These are phyloP conservation scores for Aspergillus pseudonomiae DNA, from an alignment of 2,329 filamentous ascomycete genomes.

Conservation along the genomic window DNA sequence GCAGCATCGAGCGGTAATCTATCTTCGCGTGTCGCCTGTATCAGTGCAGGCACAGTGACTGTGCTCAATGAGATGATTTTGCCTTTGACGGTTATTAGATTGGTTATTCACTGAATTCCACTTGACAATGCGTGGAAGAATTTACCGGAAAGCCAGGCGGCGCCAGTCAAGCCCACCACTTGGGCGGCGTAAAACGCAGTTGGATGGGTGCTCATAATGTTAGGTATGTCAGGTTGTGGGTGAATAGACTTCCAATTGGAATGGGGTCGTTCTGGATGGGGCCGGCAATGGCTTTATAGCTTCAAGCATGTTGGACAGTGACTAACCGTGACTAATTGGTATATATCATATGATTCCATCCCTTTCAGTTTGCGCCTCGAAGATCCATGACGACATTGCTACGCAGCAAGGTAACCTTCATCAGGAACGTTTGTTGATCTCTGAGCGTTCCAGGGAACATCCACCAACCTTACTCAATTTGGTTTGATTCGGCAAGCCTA, in stretches of 20 bases:
- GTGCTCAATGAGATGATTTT: conserved; percentile 33
- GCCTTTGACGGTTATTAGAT: conserved; percentile 15
- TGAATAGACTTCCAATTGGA: neutral
- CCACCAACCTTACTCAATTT: no score
- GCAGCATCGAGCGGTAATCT: conserved; percentile 8
- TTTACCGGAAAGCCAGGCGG: conserved; percentile 35
- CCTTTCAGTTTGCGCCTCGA: neutral
- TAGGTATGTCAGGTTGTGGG: neutral
- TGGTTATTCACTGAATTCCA: neutral
- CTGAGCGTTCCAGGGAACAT: no score
- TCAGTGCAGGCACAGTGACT: conserved; percentile 28
- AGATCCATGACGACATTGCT: conserved; percentile 12
- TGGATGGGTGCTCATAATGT: conserved; percentile 23
- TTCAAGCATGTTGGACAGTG: neutral
- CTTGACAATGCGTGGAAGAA: neutral
- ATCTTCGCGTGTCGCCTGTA: conserved; percentile 20
- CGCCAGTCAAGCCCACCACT: conserved; percentile 31
- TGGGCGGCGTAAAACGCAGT: conserved; percentile 30
- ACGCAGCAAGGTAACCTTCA: neutral
- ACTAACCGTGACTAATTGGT: neutral
- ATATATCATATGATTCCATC: neutral
- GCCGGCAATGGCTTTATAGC: conserved; percentile 3
- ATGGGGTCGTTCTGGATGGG: neutral
- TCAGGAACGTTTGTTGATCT: neutral
- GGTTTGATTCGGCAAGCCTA: neutral